These are phyloP conservation scores for Baorangia bicolor DNA, from an alignment of 768 basidiomycete genomes.

Conservation along the genomic window DNA sequence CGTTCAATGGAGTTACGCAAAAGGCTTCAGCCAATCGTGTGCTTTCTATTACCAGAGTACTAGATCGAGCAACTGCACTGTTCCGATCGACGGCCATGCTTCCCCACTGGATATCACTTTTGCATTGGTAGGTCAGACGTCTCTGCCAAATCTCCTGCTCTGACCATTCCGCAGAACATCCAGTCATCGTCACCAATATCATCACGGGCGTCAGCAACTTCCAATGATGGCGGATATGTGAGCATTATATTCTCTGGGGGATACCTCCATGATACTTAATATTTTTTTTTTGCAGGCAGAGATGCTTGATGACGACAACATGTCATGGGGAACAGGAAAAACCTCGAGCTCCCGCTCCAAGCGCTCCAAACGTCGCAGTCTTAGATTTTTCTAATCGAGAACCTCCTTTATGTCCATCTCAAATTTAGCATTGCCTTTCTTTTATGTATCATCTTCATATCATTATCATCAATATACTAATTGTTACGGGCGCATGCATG, in stretches of 20 bases:
- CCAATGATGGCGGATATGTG: conserved; percentile 16
- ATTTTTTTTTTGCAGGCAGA: conserved; percentile 15
- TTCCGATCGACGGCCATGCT: conserved; percentile 14
- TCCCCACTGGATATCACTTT: conserved; percentile 23
- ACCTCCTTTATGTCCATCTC: background rate
- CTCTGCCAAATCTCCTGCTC: background rate
- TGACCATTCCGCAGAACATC: conserved; percentile 4
- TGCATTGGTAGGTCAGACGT: conserved; percentile 17
- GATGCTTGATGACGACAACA: conserved; percentile 31
- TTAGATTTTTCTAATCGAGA: conserved; percentile 10
- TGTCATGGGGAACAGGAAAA: conserved; percentile 23
- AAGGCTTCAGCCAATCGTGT: background rate
- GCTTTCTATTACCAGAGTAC: conserved; percentile 12
- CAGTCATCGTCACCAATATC: conserved; percentile 11
- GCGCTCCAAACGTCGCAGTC: conserved; percentile 5
- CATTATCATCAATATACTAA: conserved; percentile 1
- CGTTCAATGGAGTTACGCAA: background rate
- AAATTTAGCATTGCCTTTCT: background rate
- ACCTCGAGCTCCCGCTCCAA: background rate
- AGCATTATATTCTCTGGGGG: background rate
- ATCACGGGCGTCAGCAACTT: background rate
- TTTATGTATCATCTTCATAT: background rate
- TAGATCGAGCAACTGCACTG: conserved; percentile 16
- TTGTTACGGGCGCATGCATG: conserved; percentile 4
- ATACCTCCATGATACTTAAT: background rate